phyloP scores from a whole-genome alignment of 805 yeast species.

The Schizosaccharomyces lindneri region DNA sequence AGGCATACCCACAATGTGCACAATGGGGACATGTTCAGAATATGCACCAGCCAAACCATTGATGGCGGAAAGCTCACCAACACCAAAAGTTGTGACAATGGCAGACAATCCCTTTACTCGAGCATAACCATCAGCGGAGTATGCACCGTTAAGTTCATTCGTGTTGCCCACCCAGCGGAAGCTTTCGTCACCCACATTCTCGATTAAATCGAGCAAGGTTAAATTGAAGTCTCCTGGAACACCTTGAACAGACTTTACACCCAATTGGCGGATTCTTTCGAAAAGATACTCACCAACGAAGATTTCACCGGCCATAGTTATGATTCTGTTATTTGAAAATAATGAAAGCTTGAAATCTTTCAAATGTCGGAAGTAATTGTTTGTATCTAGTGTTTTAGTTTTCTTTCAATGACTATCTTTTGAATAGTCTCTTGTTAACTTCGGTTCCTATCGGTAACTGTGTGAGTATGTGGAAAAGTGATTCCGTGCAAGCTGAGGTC shows the following conservation, averaged over 20 bases:
- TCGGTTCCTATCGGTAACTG: no score
- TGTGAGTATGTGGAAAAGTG: no score
- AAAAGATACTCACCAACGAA: conserved; percentile 6
- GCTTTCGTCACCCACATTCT: conserved; percentile 4
- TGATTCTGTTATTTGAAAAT: not conserved
- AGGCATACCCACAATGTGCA: conserved; percentile 71
- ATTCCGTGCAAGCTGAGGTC: no score
- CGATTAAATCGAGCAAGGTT: conserved; percentile 17
- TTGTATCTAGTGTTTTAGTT: no score
- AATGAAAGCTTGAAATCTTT: no score
- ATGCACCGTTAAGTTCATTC: conserved; percentile 74
- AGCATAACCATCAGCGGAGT: conserved; percentile 77
- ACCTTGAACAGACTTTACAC: conserved; percentile 21
- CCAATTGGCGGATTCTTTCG: conserved; percentile 7
- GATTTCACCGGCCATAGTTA: not conserved
- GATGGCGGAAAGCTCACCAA: conserved; percentile 66
- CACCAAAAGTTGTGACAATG: conserved; percentile 41
- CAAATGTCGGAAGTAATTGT: no score
- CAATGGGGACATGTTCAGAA: conserved; percentile 55
- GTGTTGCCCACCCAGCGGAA: conserved; percentile 51
- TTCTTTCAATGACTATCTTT: no score
- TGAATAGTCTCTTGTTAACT: no score
- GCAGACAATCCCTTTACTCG: conserved; percentile 39
- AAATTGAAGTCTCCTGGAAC: conserved; percentile 24
- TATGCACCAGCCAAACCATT: conserved; percentile 66